Evolutionary conservation across 2,329 filamentous ascomycete species (phyloP).

Genomic region (Aspergillus udagawae): DNA sequence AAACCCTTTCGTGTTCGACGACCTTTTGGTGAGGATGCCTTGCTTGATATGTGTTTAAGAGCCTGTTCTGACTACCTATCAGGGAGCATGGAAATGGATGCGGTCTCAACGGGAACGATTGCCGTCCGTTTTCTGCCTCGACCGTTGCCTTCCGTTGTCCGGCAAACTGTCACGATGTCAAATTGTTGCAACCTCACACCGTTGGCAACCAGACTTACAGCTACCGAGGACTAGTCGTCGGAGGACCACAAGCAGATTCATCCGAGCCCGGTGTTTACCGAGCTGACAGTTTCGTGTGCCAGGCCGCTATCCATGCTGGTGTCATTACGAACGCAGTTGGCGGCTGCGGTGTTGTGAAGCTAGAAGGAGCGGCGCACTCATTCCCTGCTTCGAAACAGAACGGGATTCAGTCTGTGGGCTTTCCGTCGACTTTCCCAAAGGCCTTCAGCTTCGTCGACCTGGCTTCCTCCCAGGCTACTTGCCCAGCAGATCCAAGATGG

Average conservation of each 20-base stretch:
- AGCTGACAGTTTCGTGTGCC: conserved; percentile 84
- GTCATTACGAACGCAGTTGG: conserved; percentile 67
- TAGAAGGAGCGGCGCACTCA: conserved; percentile 63
- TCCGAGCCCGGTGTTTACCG: conserved; percentile 63
- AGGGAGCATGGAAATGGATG: conserved; percentile 46
- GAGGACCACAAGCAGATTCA: conserved; percentile 41
- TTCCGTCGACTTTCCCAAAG: conserved; percentile 85
- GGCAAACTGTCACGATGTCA: conserved; percentile 47
- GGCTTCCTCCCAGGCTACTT: conserved; percentile 50
- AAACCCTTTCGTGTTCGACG: conserved; percentile 43
- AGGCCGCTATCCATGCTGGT: conserved; percentile 78
- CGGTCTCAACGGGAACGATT: conserved; percentile 53
- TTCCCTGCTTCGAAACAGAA: conserved; percentile 65
- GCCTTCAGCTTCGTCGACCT: conserved; percentile 74
- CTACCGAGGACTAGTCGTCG: conserved; percentile 51
- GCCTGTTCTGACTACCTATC: conserved; percentile 1
- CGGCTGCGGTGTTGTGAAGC: conserved; percentile 75
- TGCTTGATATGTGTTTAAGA: neutral
- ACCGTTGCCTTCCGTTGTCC: conserved; percentile 54
- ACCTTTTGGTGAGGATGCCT: conserved; percentile 41
- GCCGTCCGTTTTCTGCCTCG: conserved; percentile 52
- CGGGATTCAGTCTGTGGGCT: conserved; percentile 71
- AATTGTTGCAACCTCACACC: conserved; percentile 48
- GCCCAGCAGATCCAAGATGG: conserved; percentile 78
- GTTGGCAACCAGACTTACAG: conserved; percentile 51